Evolutionary conservation across 495 filamentous ascomycete genomes (phyloP).

Genomic region (Tetracladium marchalianum): DNA sequence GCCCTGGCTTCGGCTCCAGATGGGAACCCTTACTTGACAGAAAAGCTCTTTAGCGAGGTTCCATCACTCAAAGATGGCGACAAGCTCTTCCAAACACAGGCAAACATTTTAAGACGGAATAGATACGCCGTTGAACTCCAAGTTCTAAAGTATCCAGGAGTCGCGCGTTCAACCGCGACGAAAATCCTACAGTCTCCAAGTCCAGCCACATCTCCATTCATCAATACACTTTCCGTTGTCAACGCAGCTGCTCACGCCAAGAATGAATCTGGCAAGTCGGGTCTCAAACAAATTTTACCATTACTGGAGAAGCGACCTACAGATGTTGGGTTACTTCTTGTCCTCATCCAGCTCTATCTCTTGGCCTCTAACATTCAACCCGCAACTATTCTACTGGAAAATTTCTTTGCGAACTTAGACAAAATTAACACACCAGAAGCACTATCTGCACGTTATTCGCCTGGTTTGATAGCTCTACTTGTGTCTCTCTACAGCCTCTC

Average conservation of each 20-base stretch:
- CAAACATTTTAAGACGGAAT: conserved; percentile 57
- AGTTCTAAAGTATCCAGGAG: conserved; percentile 65
- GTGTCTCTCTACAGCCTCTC: conserved; percentile 74
- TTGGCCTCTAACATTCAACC: conserved; percentile 61
- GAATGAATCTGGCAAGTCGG: conserved; percentile 52
- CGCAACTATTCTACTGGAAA: conserved; percentile 66
- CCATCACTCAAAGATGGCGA: conserved; percentile 52
- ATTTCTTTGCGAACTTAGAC: conserved; percentile 65
- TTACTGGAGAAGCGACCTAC: conserved; percentile 67
- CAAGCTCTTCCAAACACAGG: conserved; percentile 69
- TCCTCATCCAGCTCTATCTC: conserved; percentile 77
- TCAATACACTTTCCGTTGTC: conserved; percentile 60
- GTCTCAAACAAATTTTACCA: conserved; percentile 62
- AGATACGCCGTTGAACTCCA: conserved; percentile 63
- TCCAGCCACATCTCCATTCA: conserved; percentile 44
- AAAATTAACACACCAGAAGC: conserved; percentile 44
- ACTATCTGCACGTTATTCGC: conserved; percentile 65
- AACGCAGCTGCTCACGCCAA: conserved; percentile 69
- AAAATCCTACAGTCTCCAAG: conserved; percentile 41
- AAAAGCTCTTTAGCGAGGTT: conserved; percentile 53
- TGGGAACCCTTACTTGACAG: conserved; percentile 69
- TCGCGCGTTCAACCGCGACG: conserved; percentile 54
- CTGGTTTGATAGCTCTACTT: conserved; percentile 74
- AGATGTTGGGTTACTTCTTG: conserved; percentile 77
- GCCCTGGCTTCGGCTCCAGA: conserved; percentile 43